These are phyloP conservation scores for Lichtheimia corymbifera DNA, from an alignment of 371 early-diverging fungal species.

Conservation along the genomic window DNA sequence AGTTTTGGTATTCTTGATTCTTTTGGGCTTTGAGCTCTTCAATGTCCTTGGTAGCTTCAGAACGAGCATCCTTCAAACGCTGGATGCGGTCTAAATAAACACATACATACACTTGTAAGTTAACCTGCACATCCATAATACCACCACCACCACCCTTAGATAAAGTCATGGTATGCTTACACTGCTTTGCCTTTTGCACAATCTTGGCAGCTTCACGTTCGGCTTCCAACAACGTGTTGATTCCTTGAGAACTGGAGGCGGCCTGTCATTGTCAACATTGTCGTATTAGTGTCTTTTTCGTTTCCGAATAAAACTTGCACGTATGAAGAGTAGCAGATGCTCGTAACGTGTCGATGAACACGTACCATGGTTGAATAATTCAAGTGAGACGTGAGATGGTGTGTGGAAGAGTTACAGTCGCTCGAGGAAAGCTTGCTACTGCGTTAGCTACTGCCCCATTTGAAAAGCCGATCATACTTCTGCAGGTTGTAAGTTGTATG, in stretches of 20 bases:
- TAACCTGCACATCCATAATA: neutral
- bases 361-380: too few species aligned
- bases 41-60: slow-evolving; percentile 93
- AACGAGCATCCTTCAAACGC: slow-evolving; percentile 92
- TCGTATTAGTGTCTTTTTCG: neutral
- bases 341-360: too few species aligned
- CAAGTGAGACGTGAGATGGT: too few species aligned
- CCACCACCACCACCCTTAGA: too few species aligned
- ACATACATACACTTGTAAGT: neutral
- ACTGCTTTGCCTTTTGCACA: slow-evolving; percentile 90
- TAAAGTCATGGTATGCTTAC: slow-evolving; percentile 46
- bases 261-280: slow-evolving; percentile 39
- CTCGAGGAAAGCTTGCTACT: too few species aligned
- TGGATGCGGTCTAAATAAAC: slow-evolving; percentile 79
- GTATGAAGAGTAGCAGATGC: too few species aligned
- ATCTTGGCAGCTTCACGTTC: slow-evolving; percentile 87
- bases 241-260: slow-evolving; percentile 78
- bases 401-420: too few species aligned
- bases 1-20: slow-evolving; percentile 78
- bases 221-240: slow-evolving; percentile 83
- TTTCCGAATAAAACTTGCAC: too few species aligned
- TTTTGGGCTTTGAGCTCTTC: slow-evolving; percentile 84
- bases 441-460: too few species aligned
- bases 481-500: too few species aligned
- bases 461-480: too few species aligned